These are phyloP conservation scores for Ceratobasidium sp. DNA, from an alignment of 1,284 basidiomycete genomes.

Conservation along the genomic window DNA sequence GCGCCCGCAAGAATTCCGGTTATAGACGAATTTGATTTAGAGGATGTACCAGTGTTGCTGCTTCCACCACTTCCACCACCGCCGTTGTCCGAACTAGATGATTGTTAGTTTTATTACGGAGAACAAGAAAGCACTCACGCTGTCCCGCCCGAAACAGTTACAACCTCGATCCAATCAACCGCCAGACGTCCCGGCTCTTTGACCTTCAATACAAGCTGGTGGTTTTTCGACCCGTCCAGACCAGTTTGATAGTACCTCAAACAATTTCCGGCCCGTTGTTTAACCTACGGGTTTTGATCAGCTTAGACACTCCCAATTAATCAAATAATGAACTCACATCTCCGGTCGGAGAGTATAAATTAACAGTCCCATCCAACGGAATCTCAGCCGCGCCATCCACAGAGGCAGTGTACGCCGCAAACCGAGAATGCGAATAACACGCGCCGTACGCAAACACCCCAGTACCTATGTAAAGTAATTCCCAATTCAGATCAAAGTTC, in stretches of 20 bases:
- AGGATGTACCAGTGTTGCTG: neutral
- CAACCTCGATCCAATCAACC: slow-evolving; percentile 37
- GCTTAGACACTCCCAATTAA: neutral
- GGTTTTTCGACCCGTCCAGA: slow-evolving; percentile 8
- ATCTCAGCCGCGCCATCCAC: slow-evolving; percentile 22
- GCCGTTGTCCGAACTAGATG: neutral
- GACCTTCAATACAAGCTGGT: slow-evolving; percentile 23
- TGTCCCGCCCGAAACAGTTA: slow-evolving; percentile 7
- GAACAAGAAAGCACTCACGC: neutral
- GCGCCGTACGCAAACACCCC: slow-evolving; percentile 35
- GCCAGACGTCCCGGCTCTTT: slow-evolving; percentile 31
- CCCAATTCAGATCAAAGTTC: neutral
- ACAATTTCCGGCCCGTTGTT: slow-evolving; percentile 43
- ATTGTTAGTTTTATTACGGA: neutral
- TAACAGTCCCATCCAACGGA: slow-evolving; percentile 33
- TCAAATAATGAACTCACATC: slow-evolving; percentile 1
- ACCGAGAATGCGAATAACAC: slow-evolving; percentile 34
- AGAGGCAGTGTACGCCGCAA: slow-evolving; percentile 33
- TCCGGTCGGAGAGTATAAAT: slow-evolving; percentile 30
- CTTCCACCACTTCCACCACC: neutral
- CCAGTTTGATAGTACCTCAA: slow-evolving; percentile 34
- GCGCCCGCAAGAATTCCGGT: slow-evolving; percentile 32
- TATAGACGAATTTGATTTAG: neutral
- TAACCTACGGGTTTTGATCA: slow-evolving; percentile 9
- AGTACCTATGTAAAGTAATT: slow-evolving; percentile 6